phyloP scores from a whole-genome alignment of 2,329 filamentous ascomycete genomes.

The Aspergillus transmontanensis region DNA sequence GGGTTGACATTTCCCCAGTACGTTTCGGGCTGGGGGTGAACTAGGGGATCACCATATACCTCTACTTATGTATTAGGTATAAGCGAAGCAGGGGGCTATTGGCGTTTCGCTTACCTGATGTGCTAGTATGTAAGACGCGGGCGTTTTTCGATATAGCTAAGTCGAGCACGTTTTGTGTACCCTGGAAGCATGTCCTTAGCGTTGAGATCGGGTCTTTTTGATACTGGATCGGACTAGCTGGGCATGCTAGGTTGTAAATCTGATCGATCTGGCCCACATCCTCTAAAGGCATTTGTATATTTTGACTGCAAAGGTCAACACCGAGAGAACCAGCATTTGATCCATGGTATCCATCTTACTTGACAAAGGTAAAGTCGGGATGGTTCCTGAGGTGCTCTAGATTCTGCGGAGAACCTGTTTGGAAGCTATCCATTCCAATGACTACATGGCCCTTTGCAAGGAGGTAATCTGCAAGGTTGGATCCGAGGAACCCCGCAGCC shows the following conservation, averaged over 20 bases:
- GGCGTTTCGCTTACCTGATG: neutral
- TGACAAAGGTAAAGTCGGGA: neutral
- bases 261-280: neutral
- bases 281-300: neutral
- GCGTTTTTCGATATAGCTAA: neutral
- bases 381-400: neutral
- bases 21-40: neutral
- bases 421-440: neutral
- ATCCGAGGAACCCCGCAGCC: neutral
- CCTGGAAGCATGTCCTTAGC: neutral
- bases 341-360: neutral
- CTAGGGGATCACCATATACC: neutral
- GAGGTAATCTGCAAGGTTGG: neutral
- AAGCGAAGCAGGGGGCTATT: neutral
- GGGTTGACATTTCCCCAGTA: neutral
- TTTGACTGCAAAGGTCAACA: neutral
- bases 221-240: neutral
- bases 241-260: neutral
- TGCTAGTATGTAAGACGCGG: neutral
- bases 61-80: neutral
- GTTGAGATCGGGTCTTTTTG: neutral
- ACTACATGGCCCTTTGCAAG: neutral
- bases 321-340: neutral
- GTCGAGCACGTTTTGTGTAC: neutral
- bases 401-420: neutral